Conservation (phyloP, 2,329 filamentous ascomycete genomes). For the Sporothrix schenckii region DNA sequence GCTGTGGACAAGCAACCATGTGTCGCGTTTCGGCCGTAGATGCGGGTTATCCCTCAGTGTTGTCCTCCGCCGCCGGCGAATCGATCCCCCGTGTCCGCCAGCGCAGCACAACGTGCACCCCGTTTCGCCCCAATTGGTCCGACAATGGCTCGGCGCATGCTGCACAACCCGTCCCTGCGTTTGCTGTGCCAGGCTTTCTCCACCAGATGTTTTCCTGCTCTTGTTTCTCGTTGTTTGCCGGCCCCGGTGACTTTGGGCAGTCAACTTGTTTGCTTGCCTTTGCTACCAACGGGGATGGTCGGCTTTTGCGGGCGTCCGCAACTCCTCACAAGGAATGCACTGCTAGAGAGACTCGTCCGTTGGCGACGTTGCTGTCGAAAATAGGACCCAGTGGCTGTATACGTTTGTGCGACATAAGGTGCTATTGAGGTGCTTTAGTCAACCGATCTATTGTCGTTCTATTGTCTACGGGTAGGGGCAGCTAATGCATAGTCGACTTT, state of each 20-base stretch:
- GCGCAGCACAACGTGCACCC: constrained; percentile 16
- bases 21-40: constrained; percentile 23
- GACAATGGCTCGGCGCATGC: constrained; percentile 1
- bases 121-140: constrained; percentile 1
- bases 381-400: not conserved
- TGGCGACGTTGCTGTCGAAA: not conserved
- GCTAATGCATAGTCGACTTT: not conserved
- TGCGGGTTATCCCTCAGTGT: not conserved
- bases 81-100: constrained; percentile 13
- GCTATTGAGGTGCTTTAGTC: not conserved
- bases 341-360: not conserved
- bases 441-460: not conserved
- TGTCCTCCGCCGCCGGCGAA: constrained; percentile 19
- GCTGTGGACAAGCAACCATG: not conserved
- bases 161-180: constrained; percentile 8
- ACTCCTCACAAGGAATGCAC: constrained; percentile 11
- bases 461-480: not conserved
- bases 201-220: not conserved
- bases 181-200: not conserved
- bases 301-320: constrained; percentile 11
- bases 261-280: not conserved
- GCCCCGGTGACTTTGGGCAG: not conserved
- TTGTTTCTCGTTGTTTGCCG: not conserved
- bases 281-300: constrained; percentile 1
- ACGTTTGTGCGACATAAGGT: not conserved